Percentiles rank a stretch among this genome's conserved stretches.
Conservation (phyloP, 306 rosid species). For the Gastrolobium bilobum region DNA sequence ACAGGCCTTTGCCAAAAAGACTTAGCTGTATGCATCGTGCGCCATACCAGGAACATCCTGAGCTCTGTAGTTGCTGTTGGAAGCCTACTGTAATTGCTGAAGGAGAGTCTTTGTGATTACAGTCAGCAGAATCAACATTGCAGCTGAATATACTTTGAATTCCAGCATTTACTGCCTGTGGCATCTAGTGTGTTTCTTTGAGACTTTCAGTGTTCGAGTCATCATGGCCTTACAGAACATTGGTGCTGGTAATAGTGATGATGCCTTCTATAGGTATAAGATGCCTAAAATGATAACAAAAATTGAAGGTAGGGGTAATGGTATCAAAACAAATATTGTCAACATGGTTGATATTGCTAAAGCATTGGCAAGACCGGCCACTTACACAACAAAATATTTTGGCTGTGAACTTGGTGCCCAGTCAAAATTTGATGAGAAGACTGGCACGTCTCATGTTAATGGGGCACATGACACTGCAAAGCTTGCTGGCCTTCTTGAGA, state of each 20-base stretch:
- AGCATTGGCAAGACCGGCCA: constrained; percentile 75
- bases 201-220: constrained; percentile 39
- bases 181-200: constrained; percentile 25
- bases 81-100: constrained; percentile 45
- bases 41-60: constrained; percentile 56
- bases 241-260: constrained; percentile 74
- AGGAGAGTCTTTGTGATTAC: constrained; percentile 48
- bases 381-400: constrained; percentile 76
- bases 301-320: constrained; percentile 83
- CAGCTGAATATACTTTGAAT: constrained; percentile 30
- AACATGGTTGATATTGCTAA: constrained; percentile 80
- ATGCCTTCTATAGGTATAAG: constrained; percentile 82
- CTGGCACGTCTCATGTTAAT: constrained; percentile 72
- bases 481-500: constrained; percentile 81
- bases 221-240: constrained; percentile 76
- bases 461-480: constrained; percentile 79
- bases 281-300: constrained; percentile 80
- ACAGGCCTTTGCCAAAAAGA: constrained; percentile 50
- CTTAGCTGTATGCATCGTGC: constrained; percentile 68
- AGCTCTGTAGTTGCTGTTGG: constrained; percentile 54
- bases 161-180: constrained; percentile 38
- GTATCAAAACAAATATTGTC: constrained; percentile 76
- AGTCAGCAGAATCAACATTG: constrained; percentile 19
- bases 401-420: constrained; percentile 80
- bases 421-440: constrained; percentile 77